Percentiles rank a stretch among this genome's conserved stretches.
These are phyloP conservation scores for Boletus speciosus DNA, from an alignment of 768 basidiomycete species.

Conservation along the genomic window DNA sequence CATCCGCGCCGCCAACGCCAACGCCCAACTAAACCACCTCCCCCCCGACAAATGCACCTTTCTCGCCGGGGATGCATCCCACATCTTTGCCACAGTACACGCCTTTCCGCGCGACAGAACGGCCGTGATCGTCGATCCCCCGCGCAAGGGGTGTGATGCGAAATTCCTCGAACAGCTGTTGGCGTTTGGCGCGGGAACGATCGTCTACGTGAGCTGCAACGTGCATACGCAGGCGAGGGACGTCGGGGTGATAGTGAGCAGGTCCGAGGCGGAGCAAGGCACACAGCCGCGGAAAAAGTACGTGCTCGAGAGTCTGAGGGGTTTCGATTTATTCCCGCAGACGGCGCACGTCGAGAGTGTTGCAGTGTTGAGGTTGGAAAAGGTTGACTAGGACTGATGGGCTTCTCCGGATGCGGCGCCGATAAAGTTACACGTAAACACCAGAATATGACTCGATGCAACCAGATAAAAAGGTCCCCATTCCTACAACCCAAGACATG, in stretches of 20 bases:
- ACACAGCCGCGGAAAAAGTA: constrained; percentile 46
- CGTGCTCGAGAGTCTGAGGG: constrained; percentile 75
- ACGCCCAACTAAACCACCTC: constrained; percentile 62
- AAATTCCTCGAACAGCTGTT: constrained; percentile 75
- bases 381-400: no score
- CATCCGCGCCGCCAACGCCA: constrained; percentile 64
- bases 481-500: background rate
- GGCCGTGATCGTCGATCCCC: constrained; percentile 83
- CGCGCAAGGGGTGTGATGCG: constrained; percentile 90
- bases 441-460: background rate
- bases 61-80: constrained; percentile 76
- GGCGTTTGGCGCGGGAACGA: constrained; percentile 56
- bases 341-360: constrained; percentile 91
- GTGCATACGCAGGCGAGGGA: constrained; percentile 93
- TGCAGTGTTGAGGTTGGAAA: constrained; percentile 49
- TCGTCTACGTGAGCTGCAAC: constrained; percentile 94
- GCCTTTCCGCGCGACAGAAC: constrained; percentile 65
- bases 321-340: constrained; percentile 95
- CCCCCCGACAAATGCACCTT: constrained; percentile 58
- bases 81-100: constrained; percentile 70
- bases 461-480: background rate
- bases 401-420: no score
- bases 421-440: background rate
- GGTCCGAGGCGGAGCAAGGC: constrained; percentile 37
- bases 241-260: constrained; percentile 62